Conservation (phyloP, 305 asterid genomes). For the Solanum chacoense region DNA sequence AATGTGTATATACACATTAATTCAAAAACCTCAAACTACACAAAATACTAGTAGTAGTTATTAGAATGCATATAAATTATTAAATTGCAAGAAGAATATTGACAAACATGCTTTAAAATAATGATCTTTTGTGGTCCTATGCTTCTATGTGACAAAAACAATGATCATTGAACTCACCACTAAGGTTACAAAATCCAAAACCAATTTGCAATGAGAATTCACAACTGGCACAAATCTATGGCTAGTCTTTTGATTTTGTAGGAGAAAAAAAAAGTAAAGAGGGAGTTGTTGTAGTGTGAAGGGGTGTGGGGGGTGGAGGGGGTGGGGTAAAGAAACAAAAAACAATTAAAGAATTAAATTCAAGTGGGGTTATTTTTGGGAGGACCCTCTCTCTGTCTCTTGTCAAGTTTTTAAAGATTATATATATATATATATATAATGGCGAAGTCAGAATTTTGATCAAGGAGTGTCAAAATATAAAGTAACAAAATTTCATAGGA, state of each 20-base stretch:
- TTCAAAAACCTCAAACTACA: background rate
- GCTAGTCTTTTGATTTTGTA: background rate
- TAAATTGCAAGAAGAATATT: background rate
- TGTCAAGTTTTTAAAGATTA: background rate
- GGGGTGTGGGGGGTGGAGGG: rapidly evolving
- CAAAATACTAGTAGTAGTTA: background rate
- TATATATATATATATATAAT: too few species aligned
- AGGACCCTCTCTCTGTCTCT: background rate
- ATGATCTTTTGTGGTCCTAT: background rate
- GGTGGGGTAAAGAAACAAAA: background rate
- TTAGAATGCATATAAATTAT: background rate
- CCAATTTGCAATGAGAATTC: background rate
- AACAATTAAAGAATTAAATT: background rate
- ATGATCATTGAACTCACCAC: background rate
- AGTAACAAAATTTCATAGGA: too few species aligned
- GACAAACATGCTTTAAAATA: background rate
- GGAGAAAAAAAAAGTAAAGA: background rate
- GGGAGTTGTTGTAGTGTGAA: background rate
- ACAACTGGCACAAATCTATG: background rate
- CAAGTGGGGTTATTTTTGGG: background rate
- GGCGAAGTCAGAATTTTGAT: too few species aligned
- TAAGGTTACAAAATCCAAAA: background rate
- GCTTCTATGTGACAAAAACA: background rate
- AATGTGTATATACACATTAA: background rate
- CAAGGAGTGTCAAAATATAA: too few species aligned